Conservation (phyloP, 306 rosid species). For the Ormosia semicastrata region DNA sequence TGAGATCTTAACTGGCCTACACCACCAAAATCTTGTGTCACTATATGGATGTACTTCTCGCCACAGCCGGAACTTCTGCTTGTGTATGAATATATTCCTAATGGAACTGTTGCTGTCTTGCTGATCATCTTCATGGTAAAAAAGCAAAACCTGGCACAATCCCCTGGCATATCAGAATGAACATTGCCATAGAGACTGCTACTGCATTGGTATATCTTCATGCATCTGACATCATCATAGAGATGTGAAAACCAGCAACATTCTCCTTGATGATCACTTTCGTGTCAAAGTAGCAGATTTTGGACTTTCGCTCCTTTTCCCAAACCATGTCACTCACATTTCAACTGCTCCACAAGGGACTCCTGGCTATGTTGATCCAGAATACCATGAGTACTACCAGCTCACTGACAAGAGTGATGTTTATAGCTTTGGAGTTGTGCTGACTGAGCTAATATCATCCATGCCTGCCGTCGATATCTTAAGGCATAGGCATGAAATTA, state of each 20-base stretch:
- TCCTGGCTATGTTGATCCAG: slow-evolving; percentile 48
- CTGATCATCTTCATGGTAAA: slow-evolving; percentile 48
- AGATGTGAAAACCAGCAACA: slow-evolving; percentile 44
- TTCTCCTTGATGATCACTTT: slow-evolving; percentile 44
- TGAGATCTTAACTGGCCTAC: slow-evolving; percentile 44
- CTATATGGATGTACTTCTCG: slow-evolving; percentile 48
- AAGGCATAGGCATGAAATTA: slow-evolving; percentile 66
- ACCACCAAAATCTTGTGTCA: slow-evolving; percentile 47
- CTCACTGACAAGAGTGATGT: slow-evolving; percentile 85
- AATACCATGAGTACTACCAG: slow-evolving; percentile 52
- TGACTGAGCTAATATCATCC: slow-evolving; percentile 75
- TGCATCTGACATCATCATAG: slow-evolving; percentile 46
- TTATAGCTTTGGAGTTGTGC: slow-evolving; percentile 83
- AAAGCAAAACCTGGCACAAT: slow-evolving; percentile 22
- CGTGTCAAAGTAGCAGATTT: slow-evolving; percentile 51
- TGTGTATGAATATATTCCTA: slow-evolving; percentile 43
- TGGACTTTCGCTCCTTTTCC: slow-evolving; percentile 42
- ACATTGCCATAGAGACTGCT: slow-evolving; percentile 45
- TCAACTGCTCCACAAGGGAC: slow-evolving; percentile 58
- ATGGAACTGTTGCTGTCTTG: slow-evolving; percentile 52
- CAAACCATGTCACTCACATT: slow-evolving; percentile 37
- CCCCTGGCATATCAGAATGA: slow-evolving; percentile 38
- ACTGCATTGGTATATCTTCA: slow-evolving; percentile 47
- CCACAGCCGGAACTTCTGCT: slow-evolving; percentile 37
- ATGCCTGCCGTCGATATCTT: slow-evolving; percentile 78